A percentile compares a stretch with the other conserved stretches of the same genome.
Conservation (phyloP, 306 rosid genomes). For the Vigna unguiculata region DNA sequence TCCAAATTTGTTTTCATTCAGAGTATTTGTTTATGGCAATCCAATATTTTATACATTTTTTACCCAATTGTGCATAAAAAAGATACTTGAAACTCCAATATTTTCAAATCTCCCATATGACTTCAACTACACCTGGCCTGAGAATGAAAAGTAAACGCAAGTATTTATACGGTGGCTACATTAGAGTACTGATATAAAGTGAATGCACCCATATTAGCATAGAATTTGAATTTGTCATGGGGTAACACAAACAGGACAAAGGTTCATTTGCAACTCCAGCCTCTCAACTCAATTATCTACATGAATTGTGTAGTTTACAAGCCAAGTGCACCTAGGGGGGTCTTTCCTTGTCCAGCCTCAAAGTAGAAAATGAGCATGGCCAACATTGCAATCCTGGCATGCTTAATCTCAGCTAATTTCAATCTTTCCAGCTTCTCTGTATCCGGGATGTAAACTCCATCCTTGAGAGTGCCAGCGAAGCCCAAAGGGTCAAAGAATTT, state of each 20-base stretch:
- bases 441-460: constrained; percentile 82
- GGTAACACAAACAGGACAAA: constrained; percentile 39
- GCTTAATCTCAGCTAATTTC: constrained; percentile 94
- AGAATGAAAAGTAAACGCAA: constrained; percentile 32
- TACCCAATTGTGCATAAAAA: not conserved
- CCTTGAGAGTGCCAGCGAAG: constrained; percentile 60
- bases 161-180: constrained; percentile 30
- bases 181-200: constrained; percentile 24
- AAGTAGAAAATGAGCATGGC: constrained; percentile 97
- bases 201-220: constrained; percentile 45
- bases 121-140: not conserved
- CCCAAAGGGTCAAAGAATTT: constrained; percentile 94
- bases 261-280: constrained; percentile 46
- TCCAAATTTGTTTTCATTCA: not conserved
- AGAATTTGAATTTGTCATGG: constrained; percentile 40
- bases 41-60: constrained; percentile 9
- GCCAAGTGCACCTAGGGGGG: constrained; percentile 98
- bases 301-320: constrained; percentile 60
- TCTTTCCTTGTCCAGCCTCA: constrained; percentile 99
- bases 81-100: not conserved
- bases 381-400: constrained; percentile 91
- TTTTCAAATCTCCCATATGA: constrained; percentile 35
- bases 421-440: constrained; percentile 82
- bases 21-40: constrained; percentile 19
- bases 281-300: constrained; percentile 67